These are phyloP conservation scores for Eucalyptus viminalis DNA, from an alignment of 345 rosid genomes.

Conservation along the genomic window DNA sequence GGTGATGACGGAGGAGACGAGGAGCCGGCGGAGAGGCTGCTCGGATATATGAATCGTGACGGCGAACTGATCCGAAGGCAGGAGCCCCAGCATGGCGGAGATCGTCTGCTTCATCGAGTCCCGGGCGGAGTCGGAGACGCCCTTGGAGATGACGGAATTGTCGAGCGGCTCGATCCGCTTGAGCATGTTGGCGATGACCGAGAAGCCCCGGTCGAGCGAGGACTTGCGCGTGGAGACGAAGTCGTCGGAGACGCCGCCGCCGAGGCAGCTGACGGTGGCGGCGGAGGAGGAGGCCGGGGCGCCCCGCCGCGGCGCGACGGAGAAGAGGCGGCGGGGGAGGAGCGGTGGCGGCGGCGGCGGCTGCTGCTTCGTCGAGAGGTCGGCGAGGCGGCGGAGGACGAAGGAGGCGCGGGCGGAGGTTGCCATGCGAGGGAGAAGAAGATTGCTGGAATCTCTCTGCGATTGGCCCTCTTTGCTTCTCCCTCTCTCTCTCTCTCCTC, in stretches of 20 bases:
- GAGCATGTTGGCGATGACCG: conserved; percentile 74
- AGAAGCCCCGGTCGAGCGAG: conserved; percentile 53
- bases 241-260: conserved; percentile 65
- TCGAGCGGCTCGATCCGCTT: conserved; percentile 75
- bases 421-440: neutral
- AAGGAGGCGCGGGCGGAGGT: neutral
- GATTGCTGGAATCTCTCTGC: neutral
- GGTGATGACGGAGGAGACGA: conserved; percentile 70
- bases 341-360: neutral
- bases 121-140: conserved; percentile 75
- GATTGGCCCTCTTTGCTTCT: neutral
- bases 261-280: conserved; percentile 35
- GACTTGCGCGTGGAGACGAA: conserved; percentile 69
- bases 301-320: neutral
- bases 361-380: neutral
- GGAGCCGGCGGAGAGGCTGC: conserved; percentile 57
- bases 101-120: conserved; percentile 93
- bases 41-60: conserved; percentile 45
- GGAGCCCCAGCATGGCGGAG: conserved; percentile 82
- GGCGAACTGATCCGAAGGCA: conserved; percentile 75
- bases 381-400: neutral
- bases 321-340: neutral
- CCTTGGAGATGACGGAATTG: conserved; percentile 60
- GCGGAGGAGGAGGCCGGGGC: neutral
- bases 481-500: neutral